Evolutionary conservation across 805 yeast species (phyloP).

Genomic region (Candida schatavii): DNA sequence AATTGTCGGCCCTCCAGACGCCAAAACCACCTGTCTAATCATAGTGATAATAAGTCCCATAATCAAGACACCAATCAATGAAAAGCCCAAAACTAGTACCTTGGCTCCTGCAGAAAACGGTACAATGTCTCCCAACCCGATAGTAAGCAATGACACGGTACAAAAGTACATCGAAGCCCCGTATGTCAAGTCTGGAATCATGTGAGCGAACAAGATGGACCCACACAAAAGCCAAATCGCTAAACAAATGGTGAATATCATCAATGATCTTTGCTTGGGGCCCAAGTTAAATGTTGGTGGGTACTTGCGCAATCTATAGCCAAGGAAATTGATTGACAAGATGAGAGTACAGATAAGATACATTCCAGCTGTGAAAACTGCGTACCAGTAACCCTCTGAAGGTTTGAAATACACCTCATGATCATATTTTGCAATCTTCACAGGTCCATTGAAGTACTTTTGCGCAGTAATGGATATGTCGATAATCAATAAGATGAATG

Average conservation of each 20-base stretch:
- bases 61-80: slow-evolving; percentile 66
- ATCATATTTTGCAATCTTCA: slow-evolving; percentile 7
- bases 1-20: slow-evolving; percentile 60
- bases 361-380: slow-evolving; percentile 58
- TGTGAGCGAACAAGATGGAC: slow-evolving; percentile 41
- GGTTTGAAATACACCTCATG: slow-evolving; percentile 17
- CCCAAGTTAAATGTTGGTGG: slow-evolving; percentile 70
- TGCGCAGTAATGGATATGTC: slow-evolving; percentile 42
- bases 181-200: slow-evolving; percentile 38
- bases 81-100: slow-evolving; percentile 59
- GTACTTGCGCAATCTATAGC: slow-evolving; percentile 57
- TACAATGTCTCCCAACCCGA: slow-evolving; percentile 75
- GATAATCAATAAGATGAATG: slow-evolving; percentile 50
- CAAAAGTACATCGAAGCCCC: slow-evolving; percentile 74
- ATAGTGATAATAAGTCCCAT: slow-evolving; percentile 73
- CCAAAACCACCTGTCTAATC: slow-evolving; percentile 61
- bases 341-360: slow-evolving; percentile 57
- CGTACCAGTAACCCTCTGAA: slow-evolving; percentile 82
- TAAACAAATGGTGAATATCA: slow-evolving; percentile 64
- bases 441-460: slow-evolving; percentile 14
- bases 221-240: slow-evolving; percentile 74
- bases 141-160: slow-evolving; percentile 69
- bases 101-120: slow-evolving; percentile 55
- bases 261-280: slow-evolving; percentile 66
- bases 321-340: slow-evolving; percentile 57